These are phyloP conservation scores for Massarina eburnea DNA, from an alignment of 2,329 filamentous ascomycete genomes.

Conservation along the genomic window DNA sequence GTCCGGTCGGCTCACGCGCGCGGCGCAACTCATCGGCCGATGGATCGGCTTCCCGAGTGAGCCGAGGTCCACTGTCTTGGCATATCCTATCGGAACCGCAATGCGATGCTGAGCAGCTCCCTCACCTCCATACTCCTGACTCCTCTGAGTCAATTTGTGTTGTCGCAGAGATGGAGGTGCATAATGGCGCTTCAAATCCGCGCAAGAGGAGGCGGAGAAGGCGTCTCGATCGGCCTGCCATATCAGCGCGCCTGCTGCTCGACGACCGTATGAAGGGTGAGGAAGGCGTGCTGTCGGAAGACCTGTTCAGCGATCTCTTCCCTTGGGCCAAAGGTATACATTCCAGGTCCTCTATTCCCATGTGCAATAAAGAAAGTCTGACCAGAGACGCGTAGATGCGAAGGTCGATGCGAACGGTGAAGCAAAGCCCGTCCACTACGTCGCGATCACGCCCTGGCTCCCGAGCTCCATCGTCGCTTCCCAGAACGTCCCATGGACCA, in stretches of 20 bases:
- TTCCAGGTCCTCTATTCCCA: background rate
- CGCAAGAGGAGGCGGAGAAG: slow-evolving; percentile 58
- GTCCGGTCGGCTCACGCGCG: too few species aligned
- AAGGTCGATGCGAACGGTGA: slow-evolving; percentile 6
- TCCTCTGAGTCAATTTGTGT: slow-evolving; percentile 1
- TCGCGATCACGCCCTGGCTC: slow-evolving; percentile 74
- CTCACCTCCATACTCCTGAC: background rate
- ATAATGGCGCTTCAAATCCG: slow-evolving; percentile 36
- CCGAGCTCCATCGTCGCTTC: slow-evolving; percentile 54
- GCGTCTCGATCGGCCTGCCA: slow-evolving; percentile 66
- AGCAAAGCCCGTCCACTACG: slow-evolving; percentile 51
- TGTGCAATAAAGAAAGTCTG: background rate
- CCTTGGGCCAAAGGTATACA: slow-evolving; percentile 44
- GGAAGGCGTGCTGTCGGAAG: slow-evolving; percentile 81
- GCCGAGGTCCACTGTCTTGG: slow-evolving; percentile 27
- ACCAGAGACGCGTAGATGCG: slow-evolving; percentile 3
- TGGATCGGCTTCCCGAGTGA: too few species aligned
- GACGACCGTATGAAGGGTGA: slow-evolving; percentile 85
- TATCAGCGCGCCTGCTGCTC: slow-evolving; percentile 78
- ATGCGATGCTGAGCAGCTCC: slow-evolving; percentile 15
- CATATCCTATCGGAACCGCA: slow-evolving; percentile 10
- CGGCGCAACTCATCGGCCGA: too few species aligned
- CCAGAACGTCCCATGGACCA: slow-evolving; percentile 75
- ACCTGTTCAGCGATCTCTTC: slow-evolving; percentile 82
- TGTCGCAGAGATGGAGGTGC: slow-evolving; percentile 30